Base-by-base conservation (phyloP, 2,329 filamentous ascomycete genomes). In the Didymella segeticola region DNA sequence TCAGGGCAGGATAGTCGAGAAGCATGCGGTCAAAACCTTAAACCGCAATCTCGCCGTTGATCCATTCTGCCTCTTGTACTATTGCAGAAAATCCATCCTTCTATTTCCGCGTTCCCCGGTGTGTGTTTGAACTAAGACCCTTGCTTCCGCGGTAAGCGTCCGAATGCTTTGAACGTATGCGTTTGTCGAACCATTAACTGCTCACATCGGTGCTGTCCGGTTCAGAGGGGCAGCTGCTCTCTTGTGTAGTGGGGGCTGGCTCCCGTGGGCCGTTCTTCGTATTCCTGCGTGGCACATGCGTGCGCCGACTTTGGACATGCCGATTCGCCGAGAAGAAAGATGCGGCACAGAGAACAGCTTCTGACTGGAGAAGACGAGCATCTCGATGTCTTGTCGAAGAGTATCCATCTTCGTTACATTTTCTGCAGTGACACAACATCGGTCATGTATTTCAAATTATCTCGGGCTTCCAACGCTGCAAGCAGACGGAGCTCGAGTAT, bases 111-210 rank as follows among this genome's bases (percentile, higher is more conserved):
- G 56, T 54, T 48, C 56, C 61, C 58, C 56, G 47, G 27, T 12
- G 36, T 38, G 27, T 8, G 38, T 37, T 58, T 58, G 52, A 29
- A 54, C 47, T 57, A 52, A 43, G 51, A 53, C 48, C 42, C 46
- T 27, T 34, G 37, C 20, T 36, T 14, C 31, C 43, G 49, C 15
- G 49, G 46, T 56, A 45, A 36, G 45, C 51, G 41, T 42, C 46
- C 34, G 37, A 42, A 43, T 11, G 25, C 39, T 26, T 43, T 46
- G 7, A 14, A 15, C 8, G 33, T 49, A 50, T 57, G 57, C 45
- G 38, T 29, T 51, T 29, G 60, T 69, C 61, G 64, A 55, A 65
- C 60, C 58, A 69, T 66, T 36, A 60, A 62, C 67, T 64, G 61
- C 61, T 55, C 65, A 63, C 42, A 57, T 53, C 62, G 57, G 64